A percentile compares a stretch with the other conserved stretches of the same genome.
Conservation (phyloP, 2,329 filamentous ascomycete species). For the Botrytis galanthina region DNA sequence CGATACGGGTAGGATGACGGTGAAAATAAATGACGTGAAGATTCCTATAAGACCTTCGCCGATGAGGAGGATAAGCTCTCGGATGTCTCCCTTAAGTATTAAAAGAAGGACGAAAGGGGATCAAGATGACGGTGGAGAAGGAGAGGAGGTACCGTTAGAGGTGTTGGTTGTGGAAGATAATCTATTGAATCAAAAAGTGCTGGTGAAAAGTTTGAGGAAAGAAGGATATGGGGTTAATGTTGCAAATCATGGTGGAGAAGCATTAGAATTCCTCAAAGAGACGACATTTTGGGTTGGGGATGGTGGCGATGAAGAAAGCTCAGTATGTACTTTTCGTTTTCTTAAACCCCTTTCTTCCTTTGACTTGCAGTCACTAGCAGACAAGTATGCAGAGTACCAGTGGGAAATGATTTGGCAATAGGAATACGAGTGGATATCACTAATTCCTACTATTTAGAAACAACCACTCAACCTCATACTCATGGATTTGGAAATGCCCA, state of each 20-base stretch:
- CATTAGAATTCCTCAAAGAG: slow-evolving; percentile 54
- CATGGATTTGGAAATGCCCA: slow-evolving; percentile 80
- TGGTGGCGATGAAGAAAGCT: not conserved
- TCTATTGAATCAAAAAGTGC: slow-evolving; percentile 64
- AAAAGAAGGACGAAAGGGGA: not conserved
- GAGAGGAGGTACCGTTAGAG: slow-evolving; percentile 5
- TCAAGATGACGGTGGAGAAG: slow-evolving; percentile 11
- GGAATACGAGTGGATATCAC: slow-evolving; percentile 36
- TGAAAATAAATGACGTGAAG: not conserved
- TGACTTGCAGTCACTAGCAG: not conserved
- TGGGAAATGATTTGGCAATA: too few species aligned
- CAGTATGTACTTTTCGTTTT: not conserved
- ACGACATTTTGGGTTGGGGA: slow-evolving; percentile 51
- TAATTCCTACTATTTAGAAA: slow-evolving; percentile 27
- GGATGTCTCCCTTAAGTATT: not conserved
- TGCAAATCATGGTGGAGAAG: slow-evolving; percentile 64
- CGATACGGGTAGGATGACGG: too few species aligned
- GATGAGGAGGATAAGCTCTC: not conserved
- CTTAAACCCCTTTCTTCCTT: not conserved
- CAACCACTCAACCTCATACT: slow-evolving; percentile 61
- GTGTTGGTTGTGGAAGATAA: slow-evolving; percentile 64
- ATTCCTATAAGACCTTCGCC: not conserved
- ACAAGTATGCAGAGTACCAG: not conserved
- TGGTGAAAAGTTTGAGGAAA: slow-evolving; percentile 60
- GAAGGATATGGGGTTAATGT: slow-evolving; percentile 59